phyloP scores from a whole-genome alignment of 2,329 filamentous ascomycete genomes.

The Diplodia intermedia region DNA sequence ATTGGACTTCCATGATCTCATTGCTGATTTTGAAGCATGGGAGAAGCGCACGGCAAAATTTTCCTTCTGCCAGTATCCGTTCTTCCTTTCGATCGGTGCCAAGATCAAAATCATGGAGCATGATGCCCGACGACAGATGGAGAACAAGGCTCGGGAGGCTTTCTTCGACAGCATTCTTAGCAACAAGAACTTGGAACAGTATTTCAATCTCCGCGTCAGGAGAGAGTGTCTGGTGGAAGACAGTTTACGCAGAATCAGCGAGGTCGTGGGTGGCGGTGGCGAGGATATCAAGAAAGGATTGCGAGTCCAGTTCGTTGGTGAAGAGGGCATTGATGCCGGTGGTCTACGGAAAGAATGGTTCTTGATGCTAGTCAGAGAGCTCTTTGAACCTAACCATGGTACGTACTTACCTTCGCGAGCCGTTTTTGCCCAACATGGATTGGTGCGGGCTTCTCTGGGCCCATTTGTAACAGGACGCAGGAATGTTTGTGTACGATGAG shows the following conservation, averaged over 20 bases:
- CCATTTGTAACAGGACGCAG: conserved; percentile 52
- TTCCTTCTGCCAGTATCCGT: conserved; percentile 90
- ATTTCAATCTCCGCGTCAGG: conserved; percentile 77
- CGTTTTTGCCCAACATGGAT: neutral
- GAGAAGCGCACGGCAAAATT: conserved; percentile 77
- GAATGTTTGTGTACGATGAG: conserved; percentile 91
- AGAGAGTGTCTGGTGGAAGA: conserved; percentile 89
- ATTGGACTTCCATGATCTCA: conserved; percentile 83
- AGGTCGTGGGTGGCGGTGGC: conserved; percentile 78
- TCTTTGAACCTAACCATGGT: conserved; percentile 92
- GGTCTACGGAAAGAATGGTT: conserved; percentile 96
- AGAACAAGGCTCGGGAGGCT: conserved; percentile 83
- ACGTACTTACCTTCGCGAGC: conserved; percentile 43
- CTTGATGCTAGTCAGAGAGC: conserved; percentile 81
- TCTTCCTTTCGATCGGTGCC: conserved; percentile 88
- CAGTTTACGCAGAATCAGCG: conserved; percentile 82
- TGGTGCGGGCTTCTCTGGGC: neutral
- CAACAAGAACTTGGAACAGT: conserved; percentile 74
- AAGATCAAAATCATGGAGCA: conserved; percentile 91
- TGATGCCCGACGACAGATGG: conserved; percentile 88
- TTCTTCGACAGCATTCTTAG: conserved; percentile 90
- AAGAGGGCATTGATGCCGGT: conserved; percentile 90
- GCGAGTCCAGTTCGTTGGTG: conserved; percentile 82
- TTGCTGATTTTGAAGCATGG: conserved; percentile 88
- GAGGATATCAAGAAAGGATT: conserved; percentile 92